phyloP scores from a whole-genome alignment of 78 protist species.

The Pigoraptor vietnamica region DNA sequence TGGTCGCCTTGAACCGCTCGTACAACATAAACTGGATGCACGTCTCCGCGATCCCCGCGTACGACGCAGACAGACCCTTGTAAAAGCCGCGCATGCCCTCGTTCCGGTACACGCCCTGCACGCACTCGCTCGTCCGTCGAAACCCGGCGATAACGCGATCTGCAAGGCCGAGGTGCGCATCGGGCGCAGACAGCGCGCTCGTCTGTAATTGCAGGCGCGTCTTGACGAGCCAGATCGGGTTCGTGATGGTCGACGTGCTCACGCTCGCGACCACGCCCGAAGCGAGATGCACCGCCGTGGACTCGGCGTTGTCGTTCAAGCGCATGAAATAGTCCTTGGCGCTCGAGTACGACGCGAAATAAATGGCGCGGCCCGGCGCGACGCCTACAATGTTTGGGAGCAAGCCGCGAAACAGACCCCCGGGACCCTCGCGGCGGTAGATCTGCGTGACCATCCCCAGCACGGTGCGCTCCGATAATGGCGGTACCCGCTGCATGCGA shows the following conservation, averaged over 20 bases:
- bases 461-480: background rate
- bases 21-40: conserved; percentile 37
- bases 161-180: background rate
- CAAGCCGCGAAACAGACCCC: conserved; percentile 27
- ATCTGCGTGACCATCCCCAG: background rate
- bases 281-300: background rate
- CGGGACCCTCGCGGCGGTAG: background rate
- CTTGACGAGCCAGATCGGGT: conserved; percentile 49
- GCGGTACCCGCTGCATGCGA: background rate
- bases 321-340: background rate
- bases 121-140: background rate
- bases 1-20: conserved; percentile 18
- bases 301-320: background rate
- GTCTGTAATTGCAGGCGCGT: conserved; percentile 25
- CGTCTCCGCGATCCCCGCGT: conserved; percentile 6
- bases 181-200: background rate
- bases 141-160: background rate
- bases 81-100: conserved; percentile 35
- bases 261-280: background rate
- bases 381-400: conserved; percentile 15
- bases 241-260: conserved; percentile 7
- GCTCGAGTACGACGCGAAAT: background rate
- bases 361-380: conserved; percentile 1
- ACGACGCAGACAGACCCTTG: conserved; percentile 27
- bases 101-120: background rate